These are phyloP conservation scores for Musa beccarii DNA, from an alignment of 176 grass and related monocot species.

Conservation along the genomic window DNA sequence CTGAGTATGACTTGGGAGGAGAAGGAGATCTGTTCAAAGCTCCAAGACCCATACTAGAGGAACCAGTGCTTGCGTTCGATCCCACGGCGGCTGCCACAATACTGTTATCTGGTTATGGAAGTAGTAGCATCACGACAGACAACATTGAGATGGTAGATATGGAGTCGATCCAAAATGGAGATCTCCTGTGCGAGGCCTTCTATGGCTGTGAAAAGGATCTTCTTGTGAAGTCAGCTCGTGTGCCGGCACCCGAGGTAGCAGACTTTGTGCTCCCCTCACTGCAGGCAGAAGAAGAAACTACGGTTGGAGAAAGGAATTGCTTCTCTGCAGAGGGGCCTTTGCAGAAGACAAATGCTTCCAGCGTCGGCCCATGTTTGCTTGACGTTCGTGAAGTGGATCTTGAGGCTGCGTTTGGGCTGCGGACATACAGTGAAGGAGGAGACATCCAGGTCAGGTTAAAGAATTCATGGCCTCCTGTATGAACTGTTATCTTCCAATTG, in stretches of 20 bases:
- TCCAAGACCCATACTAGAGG: constrained; percentile 61
- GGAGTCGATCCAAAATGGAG: constrained; percentile 33
- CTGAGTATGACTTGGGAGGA: constrained; percentile 74
- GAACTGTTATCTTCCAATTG: too few relatives aligned
- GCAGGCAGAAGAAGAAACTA: constrained; percentile 22
- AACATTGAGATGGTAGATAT: constrained; percentile 28
- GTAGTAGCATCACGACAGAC: constrained; percentile 31
- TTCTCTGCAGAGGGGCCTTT: constrained; percentile 46
- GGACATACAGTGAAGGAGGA: constrained; percentile 88
- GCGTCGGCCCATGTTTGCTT: constrained; percentile 62
- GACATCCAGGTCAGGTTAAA: constrained; percentile 69
- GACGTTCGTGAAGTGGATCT: constrained; percentile 73
- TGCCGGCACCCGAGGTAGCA: neutral
- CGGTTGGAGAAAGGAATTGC: constrained; percentile 30
- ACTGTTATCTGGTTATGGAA: constrained; percentile 42
- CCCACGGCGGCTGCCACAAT: constrained; percentile 50
- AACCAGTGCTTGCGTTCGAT: constrained; percentile 40
- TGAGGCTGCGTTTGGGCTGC: constrained; percentile 60
- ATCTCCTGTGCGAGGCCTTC: constrained; percentile 53
- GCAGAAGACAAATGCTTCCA: constrained; percentile 53
- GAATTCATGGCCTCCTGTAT: neutral
- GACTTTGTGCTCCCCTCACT: constrained; percentile 64
- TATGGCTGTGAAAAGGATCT: constrained; percentile 80
- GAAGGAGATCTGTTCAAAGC: constrained; percentile 87
- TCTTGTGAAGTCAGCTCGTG: constrained; percentile 30